Percentiles rank a stretch among this genome's conserved stretches.
Conservation (phyloP, 768 basidiomycete genomes). For the Lactifluus rugatus region DNA sequence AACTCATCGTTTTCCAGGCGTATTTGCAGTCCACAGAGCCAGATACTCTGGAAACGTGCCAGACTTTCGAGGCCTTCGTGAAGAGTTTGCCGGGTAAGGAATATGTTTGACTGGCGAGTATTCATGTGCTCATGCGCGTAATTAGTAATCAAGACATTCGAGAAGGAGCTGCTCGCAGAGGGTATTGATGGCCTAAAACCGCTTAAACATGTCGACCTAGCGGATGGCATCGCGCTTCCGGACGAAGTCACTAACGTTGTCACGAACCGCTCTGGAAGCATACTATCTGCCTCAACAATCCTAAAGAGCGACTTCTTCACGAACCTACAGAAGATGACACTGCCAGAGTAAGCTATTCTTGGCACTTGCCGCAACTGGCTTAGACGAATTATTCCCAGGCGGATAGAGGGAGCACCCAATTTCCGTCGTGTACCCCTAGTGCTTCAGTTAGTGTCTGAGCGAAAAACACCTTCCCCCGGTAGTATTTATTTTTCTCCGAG, state of each 20-base stretch:
- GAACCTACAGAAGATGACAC: constrained; percentile 90
- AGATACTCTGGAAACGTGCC: constrained; percentile 66
- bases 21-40: constrained; percentile 76
- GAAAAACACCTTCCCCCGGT: constrained; percentile 25
- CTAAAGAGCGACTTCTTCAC: constrained; percentile 94
- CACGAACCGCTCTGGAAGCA: constrained; percentile 69
- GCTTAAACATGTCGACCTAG: constrained; percentile 57
- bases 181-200: constrained; percentile 73
- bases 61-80: constrained; percentile 75
- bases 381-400: constrained; percentile 31
- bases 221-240: constrained; percentile 66
- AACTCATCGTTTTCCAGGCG: constrained; percentile 81
- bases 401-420: constrained; percentile 91
- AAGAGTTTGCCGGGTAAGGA: constrained; percentile 68
- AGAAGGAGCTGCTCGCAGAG: constrained; percentile 79
- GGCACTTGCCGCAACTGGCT: not conserved
- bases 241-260: constrained; percentile 90
- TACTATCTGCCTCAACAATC: constrained; percentile 86
- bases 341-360: constrained; percentile 65
- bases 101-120: constrained; percentile 41
- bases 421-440: constrained; percentile 76
- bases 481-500: constrained; percentile 32
- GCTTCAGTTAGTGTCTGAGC: constrained; percentile 27
- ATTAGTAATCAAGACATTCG: constrained; percentile 87
- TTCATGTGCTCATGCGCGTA: not conserved